Base-by-base conservation (phyloP, 768 basidiomycete genomes). In the Amanita thiersii region DNA sequence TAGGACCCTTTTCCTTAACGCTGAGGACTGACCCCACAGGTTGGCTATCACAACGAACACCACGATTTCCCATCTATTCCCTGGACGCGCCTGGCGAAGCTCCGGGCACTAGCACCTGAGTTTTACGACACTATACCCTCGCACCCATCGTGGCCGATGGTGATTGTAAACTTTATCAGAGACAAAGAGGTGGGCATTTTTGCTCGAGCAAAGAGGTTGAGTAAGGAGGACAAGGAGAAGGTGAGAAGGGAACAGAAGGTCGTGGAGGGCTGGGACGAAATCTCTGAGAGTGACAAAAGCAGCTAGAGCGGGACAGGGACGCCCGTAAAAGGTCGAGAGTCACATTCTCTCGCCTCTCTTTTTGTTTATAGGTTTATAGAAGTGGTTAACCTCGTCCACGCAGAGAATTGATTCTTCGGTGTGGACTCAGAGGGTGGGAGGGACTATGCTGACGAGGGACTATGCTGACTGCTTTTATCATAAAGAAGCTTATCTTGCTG, bases 31-130 rank as follows among this genome's bases (percentile, higher is more conserved):
- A 9, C 15, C 10, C 15, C 18, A 18, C 49, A 91, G 88, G 89
- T 97, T 50, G 96, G 96, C 28, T 98, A 97, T 57, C 96, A 99
- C 60, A 97, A 99, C 61, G 96, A 98, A 55, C 96, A 99, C 62
- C 96, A 99, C 63, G 96, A 99, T 63, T 98, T 99, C 63, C 93
- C 96, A 5, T 91, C 91, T 9, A 63, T 99, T 1, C 75, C 96
- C 1, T 99, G 96, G 96, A 97, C 93, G 12, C 79, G 86, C 17
- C 73, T 98, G 0, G 88, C 92, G 1, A 75, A 76, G 4, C 77
- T 99, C 15, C 79, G 81, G 21, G 71, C 72, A 2, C 71, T 96
- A 20, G 94, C 92, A 5, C 85, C 83, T 2, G 94, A 98, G 59
- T 92, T 85, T 57, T 99, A 99, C 63, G 86, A 90, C 50, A 74